phyloP scores from a whole-genome alignment of 768 basidiomycete species.

The Naematelia aurantialba region DNA sequence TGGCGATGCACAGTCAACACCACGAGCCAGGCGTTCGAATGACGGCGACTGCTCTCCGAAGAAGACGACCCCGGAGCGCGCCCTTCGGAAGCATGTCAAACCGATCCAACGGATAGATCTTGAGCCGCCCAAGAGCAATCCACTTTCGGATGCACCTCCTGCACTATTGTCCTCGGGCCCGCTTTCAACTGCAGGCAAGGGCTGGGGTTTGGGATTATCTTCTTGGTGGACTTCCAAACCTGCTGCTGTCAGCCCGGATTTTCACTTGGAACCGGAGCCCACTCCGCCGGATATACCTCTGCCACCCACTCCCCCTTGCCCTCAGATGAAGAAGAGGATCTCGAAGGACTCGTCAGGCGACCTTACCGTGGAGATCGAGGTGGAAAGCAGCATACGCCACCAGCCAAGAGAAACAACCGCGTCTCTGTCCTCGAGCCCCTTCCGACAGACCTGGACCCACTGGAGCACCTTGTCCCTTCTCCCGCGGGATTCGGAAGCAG shows the following conservation, averaged over 20 bases:
- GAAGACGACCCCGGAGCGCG: not conserved
- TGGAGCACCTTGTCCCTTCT: conserved; percentile 7
- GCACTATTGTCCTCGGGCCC: not conserved
- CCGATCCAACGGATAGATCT: not conserved
- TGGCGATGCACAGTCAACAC: not conserved
- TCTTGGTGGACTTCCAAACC: not conserved
- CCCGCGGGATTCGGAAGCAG: not conserved
- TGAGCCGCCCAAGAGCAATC: not conserved
- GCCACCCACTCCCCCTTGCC: not conserved
- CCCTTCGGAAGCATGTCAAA: not conserved
- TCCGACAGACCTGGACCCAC: conserved; percentile 1
- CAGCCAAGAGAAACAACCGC: conserved; percentile 9
- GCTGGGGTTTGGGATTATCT: not conserved
- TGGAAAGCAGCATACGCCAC: not conserved
- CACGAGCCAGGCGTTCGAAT: not conserved
- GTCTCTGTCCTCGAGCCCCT: conserved; percentile 29
- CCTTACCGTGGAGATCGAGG: not conserved
- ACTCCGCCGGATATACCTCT: not conserved
- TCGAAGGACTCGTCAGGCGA: not conserved
- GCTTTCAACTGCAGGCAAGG: not conserved
- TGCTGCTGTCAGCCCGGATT: not conserved
- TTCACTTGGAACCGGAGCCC: not conserved
- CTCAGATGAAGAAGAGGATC: conserved; percentile 1
- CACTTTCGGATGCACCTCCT: not conserved
- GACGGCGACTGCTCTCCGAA: not conserved